Base-by-base conservation (phyloP, 2,329 filamentous ascomycete genomes). In the Ceratocystis huliohia region DNA sequence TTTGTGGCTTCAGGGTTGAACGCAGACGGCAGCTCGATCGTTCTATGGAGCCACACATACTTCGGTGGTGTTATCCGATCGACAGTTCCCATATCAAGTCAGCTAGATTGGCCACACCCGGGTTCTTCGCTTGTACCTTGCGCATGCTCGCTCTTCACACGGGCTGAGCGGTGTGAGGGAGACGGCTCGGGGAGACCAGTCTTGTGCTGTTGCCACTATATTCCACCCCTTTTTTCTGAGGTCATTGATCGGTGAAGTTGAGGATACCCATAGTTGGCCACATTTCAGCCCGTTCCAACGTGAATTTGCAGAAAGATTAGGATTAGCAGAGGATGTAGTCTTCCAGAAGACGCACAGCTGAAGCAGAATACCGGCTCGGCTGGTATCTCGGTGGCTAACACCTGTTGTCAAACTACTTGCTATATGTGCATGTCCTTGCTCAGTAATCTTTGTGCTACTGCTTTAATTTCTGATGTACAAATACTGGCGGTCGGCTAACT, bases 171-270 rank as follows among this genome's bases (percentile, higher is more conserved):
- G 56, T 30, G 28, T 17, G 6, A 30, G 53, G 28, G 56, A 59
- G 56, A 59, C 17, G 15, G 30, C 56, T 53, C 37, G 45, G 45
- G 45, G 62, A 64, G 62, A 50, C 45, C 45, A 44, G 22, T n/a
- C 37, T 22, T 59, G 45, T 65, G 64, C 62, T 77, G 80, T 79
- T 81, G 86, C 82, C 83, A 83, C 85, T 85, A 92, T 91, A 93
- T 93, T 93, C 88, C 88, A 86, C 81, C 78, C 86, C 89, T 84
- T 83, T 90, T 91, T 84, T 83, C 89, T 85, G 83, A 94, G 88
- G 84, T 88, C 89, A 86, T 95, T 80, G 89, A 88, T 85, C 83
- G 71, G 79, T 96, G 89, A 93, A 84, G 89, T 87, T 88, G 84
- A 86, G 88, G 88, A 86, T 84, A 93, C 93, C 88, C 89, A 92